Percentiles rank a stretch among this genome's conserved stretches.
These are phyloP conservation scores for Thalassiosira livingstoniorum DNA, from an alignment of 352 stramenopile species.

Conservation along the genomic window DNA sequence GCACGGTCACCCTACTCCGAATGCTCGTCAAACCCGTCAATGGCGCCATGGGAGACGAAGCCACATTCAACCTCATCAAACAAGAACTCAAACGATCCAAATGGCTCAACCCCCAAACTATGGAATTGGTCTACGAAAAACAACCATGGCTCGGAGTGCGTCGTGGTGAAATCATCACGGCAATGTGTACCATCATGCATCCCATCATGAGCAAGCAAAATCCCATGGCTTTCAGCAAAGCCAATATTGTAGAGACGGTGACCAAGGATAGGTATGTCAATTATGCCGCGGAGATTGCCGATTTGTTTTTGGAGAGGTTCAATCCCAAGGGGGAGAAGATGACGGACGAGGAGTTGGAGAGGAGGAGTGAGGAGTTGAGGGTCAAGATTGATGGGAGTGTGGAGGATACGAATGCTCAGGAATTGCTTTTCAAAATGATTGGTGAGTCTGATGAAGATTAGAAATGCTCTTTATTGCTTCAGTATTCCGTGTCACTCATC, in stretches of 20 bases:
- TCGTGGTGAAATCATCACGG: constrained; percentile 94
- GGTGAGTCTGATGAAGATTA: constrained; percentile 56
- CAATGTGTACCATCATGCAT: constrained; percentile 95
- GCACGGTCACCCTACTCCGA: constrained; percentile 86
- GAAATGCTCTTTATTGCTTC: constrained; percentile 25
- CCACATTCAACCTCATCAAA: constrained; percentile 66
- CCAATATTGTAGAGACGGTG: constrained; percentile 93
- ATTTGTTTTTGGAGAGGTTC: constrained; percentile 92
- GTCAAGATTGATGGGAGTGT: constrained; percentile 76
- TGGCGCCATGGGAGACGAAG: constrained; percentile 50
- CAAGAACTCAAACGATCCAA: constrained; percentile 87
- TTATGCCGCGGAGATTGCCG: constrained; percentile 91
- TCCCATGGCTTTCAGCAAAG: constrained; percentile 93
- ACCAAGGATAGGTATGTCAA: constrained; percentile 91
- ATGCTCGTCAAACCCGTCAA: constrained; percentile 81
- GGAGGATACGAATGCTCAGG: constrained; percentile 75
- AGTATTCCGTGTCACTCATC: constrained; percentile 1
- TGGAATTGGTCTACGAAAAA: constrained; percentile 89
- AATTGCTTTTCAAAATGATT: constrained; percentile 87
- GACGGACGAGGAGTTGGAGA: constrained; percentile 67
- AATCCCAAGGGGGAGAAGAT: constrained; percentile 74
- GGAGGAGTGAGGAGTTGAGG: constrained; percentile 67
- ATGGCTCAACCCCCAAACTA: constrained; percentile 85
- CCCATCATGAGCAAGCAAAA: constrained; percentile 94
- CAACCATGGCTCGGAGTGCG: constrained; percentile 91